phyloP scores from a whole-genome alignment of 257 asterid species.

The Capsicum rhomboideum region DNA sequence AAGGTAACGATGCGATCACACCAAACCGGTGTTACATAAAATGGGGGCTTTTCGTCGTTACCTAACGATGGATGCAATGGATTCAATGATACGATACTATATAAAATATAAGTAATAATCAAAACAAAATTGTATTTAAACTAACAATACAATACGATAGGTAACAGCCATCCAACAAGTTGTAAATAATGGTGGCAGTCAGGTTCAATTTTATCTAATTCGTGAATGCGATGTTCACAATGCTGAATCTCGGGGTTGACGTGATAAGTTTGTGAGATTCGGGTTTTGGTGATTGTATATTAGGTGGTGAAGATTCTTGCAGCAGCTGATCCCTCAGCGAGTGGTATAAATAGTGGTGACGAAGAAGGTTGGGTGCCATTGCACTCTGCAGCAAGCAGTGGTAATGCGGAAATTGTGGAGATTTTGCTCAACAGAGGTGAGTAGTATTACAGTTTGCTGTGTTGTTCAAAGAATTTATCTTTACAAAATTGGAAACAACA shows the following conservation, averaged over 20 bases:
- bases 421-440: slow-evolving; percentile 60
- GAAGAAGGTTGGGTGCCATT: slow-evolving; percentile 99
- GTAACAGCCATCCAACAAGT: no score
- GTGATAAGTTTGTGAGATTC: neutral
- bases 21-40: no score
- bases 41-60: no score
- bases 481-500: neutral
- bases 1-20: no score
- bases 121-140: no score
- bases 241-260: neutral
- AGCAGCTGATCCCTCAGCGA: slow-evolving; percentile 45
- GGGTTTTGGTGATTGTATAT: slow-evolving; percentile 10
- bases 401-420: slow-evolving; percentile 59
- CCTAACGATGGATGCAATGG: no score
- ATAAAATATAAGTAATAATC: no score
- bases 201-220: neutral
- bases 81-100: no score
- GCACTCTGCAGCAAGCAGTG: slow-evolving; percentile 93
- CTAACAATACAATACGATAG: no score
- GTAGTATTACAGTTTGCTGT: neutral
- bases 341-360: slow-evolving; percentile 55
- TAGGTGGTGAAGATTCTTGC: slow-evolving; percentile 72
- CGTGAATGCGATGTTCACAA: neutral
- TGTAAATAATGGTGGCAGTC: neutral
- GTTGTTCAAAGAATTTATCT: neutral